phyloP scores from a whole-genome alignment of 2,329 filamentous ascomycete genomes.

The Simplicillium aogashimaense region DNA sequence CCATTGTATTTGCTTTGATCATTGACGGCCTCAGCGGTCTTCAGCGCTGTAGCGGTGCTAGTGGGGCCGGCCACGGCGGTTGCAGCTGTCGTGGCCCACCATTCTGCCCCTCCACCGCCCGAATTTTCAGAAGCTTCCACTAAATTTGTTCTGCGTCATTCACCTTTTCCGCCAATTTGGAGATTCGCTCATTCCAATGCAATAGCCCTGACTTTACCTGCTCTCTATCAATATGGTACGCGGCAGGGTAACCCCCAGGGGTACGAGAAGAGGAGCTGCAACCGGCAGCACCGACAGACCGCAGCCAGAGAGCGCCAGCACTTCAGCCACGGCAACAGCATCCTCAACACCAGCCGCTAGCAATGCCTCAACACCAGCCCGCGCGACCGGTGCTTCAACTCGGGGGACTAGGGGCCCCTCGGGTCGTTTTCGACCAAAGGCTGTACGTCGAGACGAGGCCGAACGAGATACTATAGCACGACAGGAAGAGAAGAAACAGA shows the following conservation, averaged over 20 bases:
- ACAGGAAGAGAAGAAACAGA: slow-evolving; percentile 31
- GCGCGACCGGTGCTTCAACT: slow-evolving; percentile 12
- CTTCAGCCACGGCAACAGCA: slow-evolving; percentile 9
- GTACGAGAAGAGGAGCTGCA: slow-evolving; percentile 19
- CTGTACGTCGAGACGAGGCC: slow-evolving; percentile 38
- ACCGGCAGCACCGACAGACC: slow-evolving; percentile 14
- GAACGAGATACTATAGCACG: slow-evolving; percentile 36
- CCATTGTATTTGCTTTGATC: too few relatives aligned
- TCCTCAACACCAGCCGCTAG: slow-evolving; percentile 8
- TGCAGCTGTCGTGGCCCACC: slow-evolving; percentile 25
- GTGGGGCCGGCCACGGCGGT: not conserved
- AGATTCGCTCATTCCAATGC: not conserved
- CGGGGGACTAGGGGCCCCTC: slow-evolving; percentile 22
- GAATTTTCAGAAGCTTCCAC: slow-evolving; percentile 18
- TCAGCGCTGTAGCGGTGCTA: too few relatives aligned
- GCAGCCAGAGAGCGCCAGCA: slow-evolving; percentile 6
- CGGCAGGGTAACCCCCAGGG: slow-evolving; percentile 20
- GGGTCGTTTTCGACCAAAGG: slow-evolving; percentile 36
- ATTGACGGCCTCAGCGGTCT: too few relatives aligned
- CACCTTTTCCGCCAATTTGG: not conserved
- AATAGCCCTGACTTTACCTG: not conserved
- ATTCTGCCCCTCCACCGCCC: slow-evolving; percentile 14
- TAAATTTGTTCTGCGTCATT: slow-evolving; percentile 1
- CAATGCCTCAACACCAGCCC: slow-evolving; percentile 1
- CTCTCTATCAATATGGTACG: slow-evolving; percentile 17